Percentiles rank a stretch among this genome's conserved stretches.
phyloP scores from a whole-genome alignment of 805 yeast species.

The Cyberlindnera euphorbiae region DNA sequence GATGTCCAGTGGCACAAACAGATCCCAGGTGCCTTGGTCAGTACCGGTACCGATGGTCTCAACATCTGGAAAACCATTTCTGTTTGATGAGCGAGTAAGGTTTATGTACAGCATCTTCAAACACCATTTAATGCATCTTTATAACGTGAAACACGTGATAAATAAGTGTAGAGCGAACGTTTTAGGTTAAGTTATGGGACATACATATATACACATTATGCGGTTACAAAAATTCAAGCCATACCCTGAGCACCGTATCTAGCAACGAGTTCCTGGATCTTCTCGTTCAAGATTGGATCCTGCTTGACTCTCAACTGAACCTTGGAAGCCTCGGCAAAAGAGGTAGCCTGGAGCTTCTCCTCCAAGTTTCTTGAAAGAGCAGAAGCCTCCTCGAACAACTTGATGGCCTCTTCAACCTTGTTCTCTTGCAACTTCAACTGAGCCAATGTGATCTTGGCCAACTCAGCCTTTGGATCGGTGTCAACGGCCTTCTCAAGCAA shows the following conservation, averaged over 20 bases:
- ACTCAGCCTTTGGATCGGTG: constrained; percentile 83
- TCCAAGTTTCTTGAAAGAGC: constrained; percentile 76
- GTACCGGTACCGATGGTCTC: constrained; percentile 94
- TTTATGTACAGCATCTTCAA: no score
- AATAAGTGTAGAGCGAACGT: no score
- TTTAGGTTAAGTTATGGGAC: no score
- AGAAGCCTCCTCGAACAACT: constrained; percentile 77
- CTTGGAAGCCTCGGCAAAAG: constrained; percentile 89
- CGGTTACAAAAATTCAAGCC: no score
- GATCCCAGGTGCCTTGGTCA: constrained; percentile 90
- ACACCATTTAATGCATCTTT: no score
- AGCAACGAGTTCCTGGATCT: constrained; percentile 57
- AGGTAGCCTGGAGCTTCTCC: constrained; percentile 86
- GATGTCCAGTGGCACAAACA: constrained; percentile 98
- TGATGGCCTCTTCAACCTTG: constrained; percentile 75
- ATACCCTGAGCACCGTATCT: constrained; percentile 28
- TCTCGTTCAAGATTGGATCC: constrained; percentile 60
- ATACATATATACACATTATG: no score
- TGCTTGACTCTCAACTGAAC: constrained; percentile 75
- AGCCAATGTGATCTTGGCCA: constrained; percentile 87
- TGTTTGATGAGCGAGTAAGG: no score
- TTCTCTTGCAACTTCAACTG: constrained; percentile 84
- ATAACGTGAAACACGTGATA: no score
- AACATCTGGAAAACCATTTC: constrained; percentile 96
- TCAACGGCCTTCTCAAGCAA: constrained; percentile 71